phyloP scores from a whole-genome alignment of 495 filamentous ascomycete genomes.

The Lasiosphaeria hispida region DNA sequence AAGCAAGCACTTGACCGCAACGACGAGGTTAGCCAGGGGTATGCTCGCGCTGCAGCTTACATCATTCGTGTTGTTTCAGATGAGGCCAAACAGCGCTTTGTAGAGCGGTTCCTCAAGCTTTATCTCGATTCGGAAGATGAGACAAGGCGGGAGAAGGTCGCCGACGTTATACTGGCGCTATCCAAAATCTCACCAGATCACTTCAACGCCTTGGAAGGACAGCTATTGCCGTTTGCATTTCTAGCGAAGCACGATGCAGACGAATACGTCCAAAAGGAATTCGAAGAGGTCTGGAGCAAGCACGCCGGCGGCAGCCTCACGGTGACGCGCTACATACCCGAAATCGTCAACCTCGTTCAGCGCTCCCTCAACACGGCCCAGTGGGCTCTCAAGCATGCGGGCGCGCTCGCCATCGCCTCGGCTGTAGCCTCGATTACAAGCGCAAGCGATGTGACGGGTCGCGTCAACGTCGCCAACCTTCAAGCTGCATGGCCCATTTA shows the following conservation, averaged over 20 bases:
- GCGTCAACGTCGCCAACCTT: conserved; percentile 55
- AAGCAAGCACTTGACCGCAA: conserved; percentile 85
- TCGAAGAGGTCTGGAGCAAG: conserved; percentile 81
- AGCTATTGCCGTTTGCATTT: conserved; percentile 82
- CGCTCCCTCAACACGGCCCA: conserved; percentile 69
- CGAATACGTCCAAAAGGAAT: conserved; percentile 69
- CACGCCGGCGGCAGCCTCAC: conserved; percentile 82
- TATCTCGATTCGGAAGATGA: conserved; percentile 82
- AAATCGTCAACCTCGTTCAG: conserved; percentile 69
- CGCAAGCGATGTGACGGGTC: conserved; percentile 38
- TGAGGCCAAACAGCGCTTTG: conserved; percentile 64
- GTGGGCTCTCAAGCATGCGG: conserved; percentile 88
- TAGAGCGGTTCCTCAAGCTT: conserved; percentile 61
- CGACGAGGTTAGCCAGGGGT: conserved; percentile 81
- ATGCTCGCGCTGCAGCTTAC: conserved; percentile 84
- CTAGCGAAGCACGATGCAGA: conserved; percentile 81
- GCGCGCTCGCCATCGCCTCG: conserved; percentile 74
- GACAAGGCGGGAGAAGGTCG: conserved; percentile 65
- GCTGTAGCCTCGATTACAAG: conserved; percentile 60
- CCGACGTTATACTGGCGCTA: conserved; percentile 73
- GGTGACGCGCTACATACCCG: conserved; percentile 76
- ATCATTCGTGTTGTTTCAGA: conserved; percentile 71
- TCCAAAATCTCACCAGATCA: conserved; percentile 87
- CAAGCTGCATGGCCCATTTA: conserved; percentile 74
- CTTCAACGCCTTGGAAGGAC: conserved; percentile 71